These are phyloP conservation scores for Ganoderma lucidum DNA, from an alignment of 1,284 basidiomycete species.

Conservation along the genomic window DNA sequence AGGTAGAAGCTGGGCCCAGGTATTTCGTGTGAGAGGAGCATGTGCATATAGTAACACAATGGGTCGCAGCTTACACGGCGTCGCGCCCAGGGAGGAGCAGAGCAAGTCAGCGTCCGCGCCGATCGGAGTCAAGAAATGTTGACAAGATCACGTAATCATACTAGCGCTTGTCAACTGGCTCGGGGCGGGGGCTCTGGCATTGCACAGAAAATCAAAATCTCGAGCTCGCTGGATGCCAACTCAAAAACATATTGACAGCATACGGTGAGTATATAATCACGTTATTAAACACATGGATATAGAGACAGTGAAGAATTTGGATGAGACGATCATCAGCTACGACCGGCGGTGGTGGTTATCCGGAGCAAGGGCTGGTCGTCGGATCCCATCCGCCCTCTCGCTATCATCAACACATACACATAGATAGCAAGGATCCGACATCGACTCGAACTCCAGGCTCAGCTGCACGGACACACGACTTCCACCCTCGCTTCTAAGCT, in stretches of 20 bases:
- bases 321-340: too few species aligned
- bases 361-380: too few species aligned
- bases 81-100: background rate
- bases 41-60: background rate
- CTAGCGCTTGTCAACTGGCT: too few species aligned
- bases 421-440: background rate
- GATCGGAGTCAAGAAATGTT: background rate
- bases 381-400: background rate
- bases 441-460: slow-evolving; percentile 2
- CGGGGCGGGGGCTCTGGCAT: too few species aligned
- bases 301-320: too few species aligned
- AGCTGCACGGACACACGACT: background rate
- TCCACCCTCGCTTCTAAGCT: background rate
- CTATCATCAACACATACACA: background rate
- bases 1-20: background rate
- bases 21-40: background rate
- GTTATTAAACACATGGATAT: too few species aligned
- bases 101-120: background rate
- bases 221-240: too few species aligned
- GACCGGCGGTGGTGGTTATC: too few species aligned
- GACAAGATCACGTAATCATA: too few species aligned
- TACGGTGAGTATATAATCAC: too few species aligned
- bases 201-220: too few species aligned
- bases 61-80: background rate
- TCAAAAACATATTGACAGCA: too few species aligned